Evolutionary conservation across 768 basidiomycete genomes (phyloP).

Genomic region (Suillus sp.): DNA sequence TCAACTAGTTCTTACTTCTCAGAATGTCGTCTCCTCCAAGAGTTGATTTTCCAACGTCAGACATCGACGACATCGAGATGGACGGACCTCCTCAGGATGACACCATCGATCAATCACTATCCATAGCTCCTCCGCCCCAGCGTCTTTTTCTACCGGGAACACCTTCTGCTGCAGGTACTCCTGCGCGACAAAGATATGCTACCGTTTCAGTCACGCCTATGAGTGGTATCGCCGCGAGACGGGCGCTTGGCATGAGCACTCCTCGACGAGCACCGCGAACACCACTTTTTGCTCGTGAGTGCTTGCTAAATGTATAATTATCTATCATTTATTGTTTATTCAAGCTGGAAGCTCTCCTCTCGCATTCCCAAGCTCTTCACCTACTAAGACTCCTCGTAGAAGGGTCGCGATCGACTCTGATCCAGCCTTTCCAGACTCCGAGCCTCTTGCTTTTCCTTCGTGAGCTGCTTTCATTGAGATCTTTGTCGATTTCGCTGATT

Average conservation of each 20-base stretch:
- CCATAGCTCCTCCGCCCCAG: constrained; percentile 42
- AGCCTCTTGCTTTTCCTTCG: constrained; percentile 74
- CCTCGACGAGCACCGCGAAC: constrained; percentile 45
- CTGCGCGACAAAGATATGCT: constrained; percentile 40
- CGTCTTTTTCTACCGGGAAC: constrained; percentile 59
- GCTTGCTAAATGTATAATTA: not conserved
- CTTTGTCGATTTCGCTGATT: not conserved
- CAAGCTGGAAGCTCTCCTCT: constrained; percentile 61
- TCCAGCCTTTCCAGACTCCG: constrained; percentile 49
- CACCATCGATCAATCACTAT: constrained; percentile 36
- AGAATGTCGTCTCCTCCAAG: constrained; percentile 67
- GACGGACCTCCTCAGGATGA: constrained; percentile 32
- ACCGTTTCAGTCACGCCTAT: constrained; percentile 46
- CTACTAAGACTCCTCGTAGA: constrained; percentile 48
- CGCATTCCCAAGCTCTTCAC: constrained; percentile 65
- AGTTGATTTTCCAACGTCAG: constrained; percentile 66
- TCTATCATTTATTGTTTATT: constrained; percentile 11
- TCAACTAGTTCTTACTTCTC: not conserved
- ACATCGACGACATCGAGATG: constrained; percentile 58
- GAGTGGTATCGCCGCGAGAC: constrained; percentile 47
- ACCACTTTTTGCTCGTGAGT: constrained; percentile 54
- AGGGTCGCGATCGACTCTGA: constrained; percentile 38
- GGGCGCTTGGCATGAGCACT: constrained; percentile 57
- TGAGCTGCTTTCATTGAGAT: constrained; percentile 33
- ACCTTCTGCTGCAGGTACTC: constrained; percentile 55